Base-by-base conservation (phyloP, 2,329 filamentous ascomycete genomes). In the Gyromitra esculenta region DNA sequence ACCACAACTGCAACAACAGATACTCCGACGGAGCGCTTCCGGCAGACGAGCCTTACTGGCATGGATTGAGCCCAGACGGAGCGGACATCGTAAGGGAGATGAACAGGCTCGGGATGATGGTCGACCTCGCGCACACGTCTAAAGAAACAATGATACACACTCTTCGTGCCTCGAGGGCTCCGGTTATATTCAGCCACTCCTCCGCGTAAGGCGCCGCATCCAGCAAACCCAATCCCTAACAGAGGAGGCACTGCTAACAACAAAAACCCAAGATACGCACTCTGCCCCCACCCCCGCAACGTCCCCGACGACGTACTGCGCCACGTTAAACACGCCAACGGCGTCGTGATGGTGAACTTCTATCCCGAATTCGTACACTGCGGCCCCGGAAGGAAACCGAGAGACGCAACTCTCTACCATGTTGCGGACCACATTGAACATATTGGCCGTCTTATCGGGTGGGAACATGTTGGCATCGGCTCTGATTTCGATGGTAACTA, bases 91-190 rank as follows among this genome's bases (percentile, higher is more conserved):
- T 98, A 57, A 86, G 86, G 45, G 95, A 98, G 85, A 97, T 98
- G 94, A 98, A 97, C 83, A 89, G 95, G 1, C 86, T 97, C 1
- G 95, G 95, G 35, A 94, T 97, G 90, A 89, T 97, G n/a, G 92
- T 98, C 52, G 95, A 97, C 82, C 86, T 97, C 45, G 88, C 92
- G 5, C 95, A 97, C 83, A 89, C 90, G 31, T 87, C 91, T 80
- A 88, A 89, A 73, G 91, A 95, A 76, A 97, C 94, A 0, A 96
- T 96, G 92, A 85, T 90, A 5, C 92, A 97, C 81, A 92, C 95
- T 0, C 87, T 97, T 0, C 89, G 89, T 4, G 83, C 84, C 1
- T 83, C 83, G 7, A 85, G 86, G 25, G 94, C 95, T 0, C 94
- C 95, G 0, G 87, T 96, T 4, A 96, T 97, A 74, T 97, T 93